These are phyloP conservation scores for Silene vulgaris DNA, from an alignment of 179 eudicot genomes.

Conservation along the genomic window DNA sequence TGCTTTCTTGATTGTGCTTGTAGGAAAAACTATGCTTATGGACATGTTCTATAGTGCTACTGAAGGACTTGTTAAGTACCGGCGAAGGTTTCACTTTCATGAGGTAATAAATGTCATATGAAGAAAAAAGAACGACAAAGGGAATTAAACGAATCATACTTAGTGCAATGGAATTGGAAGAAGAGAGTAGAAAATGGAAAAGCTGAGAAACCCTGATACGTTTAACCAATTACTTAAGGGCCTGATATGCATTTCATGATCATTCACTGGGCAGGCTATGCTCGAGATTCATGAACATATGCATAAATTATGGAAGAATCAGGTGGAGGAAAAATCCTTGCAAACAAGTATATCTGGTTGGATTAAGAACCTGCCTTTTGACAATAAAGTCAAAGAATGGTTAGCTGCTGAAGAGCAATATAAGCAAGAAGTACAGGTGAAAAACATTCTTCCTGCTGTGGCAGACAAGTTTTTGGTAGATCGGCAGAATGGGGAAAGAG, in stretches of 20 bases:
- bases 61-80: conserved; percentile 77
- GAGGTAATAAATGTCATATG: conserved; percentile 44
- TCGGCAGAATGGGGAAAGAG: conserved; percentile 40
- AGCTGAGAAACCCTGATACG: background rate
- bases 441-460: conserved; percentile 85
- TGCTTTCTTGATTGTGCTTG: conserved; percentile 23
- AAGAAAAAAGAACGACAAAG: background rate
- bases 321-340: conserved; percentile 56
- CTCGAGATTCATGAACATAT: conserved; percentile 83
- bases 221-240: background rate
- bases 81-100: conserved; percentile 89
- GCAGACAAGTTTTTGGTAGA: conserved; percentile 87
- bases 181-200: background rate
- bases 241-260: conserved; percentile 17
- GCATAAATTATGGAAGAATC: conserved; percentile 87
- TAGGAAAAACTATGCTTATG: conserved; percentile 98
- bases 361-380: conserved; percentile 88
- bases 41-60: conserved; percentile 88
- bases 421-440: conserved; percentile 63
- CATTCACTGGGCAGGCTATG: conserved; percentile 66
- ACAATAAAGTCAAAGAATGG: conserved; percentile 81
- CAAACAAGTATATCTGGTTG: conserved; percentile 71
- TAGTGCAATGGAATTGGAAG: background rate
- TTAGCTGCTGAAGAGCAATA: conserved; percentile 85
- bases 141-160: background rate